Evolutionary conservation across 192 early-diverging fungal species (phyloP).

Genomic region (Coemansia sp.): DNA sequence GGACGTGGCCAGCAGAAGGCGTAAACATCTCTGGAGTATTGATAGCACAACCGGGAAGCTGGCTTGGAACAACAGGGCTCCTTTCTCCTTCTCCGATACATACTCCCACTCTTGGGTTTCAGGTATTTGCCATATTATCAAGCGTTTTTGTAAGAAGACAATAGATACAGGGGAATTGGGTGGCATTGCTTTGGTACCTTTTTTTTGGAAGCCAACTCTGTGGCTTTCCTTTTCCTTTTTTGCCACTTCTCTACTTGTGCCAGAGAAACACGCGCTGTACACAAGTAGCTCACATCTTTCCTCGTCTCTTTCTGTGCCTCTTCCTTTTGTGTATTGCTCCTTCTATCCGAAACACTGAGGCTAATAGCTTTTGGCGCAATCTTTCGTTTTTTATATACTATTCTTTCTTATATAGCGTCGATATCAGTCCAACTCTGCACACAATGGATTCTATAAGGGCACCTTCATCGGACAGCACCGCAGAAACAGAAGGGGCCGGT

Average conservation of each 20-base stretch:
- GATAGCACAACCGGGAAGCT: neutral
- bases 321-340: constrained; percentile 4
- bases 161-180: neutral
- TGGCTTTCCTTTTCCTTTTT: neutral
- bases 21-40: neutral
- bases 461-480: neutral
- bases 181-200: neutral
- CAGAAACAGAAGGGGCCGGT: neutral
- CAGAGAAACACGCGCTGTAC: neutral
- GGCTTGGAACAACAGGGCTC: neutral
- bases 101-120: neutral
- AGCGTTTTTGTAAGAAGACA: no score
- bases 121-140: neutral
- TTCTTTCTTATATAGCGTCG: constrained; percentile 6
- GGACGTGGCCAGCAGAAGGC: neutral
- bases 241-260: neutral
- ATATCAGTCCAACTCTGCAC: neutral
- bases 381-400: neutral
- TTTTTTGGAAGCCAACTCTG: neutral
- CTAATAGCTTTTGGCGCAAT: neutral
- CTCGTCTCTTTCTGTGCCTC: neutral
- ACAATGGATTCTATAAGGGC: neutral
- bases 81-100: neutral
- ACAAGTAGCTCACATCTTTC: neutral
- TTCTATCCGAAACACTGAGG: neutral